Evolutionary conservation across 2,329 filamentous ascomycete genomes (phyloP), one percentile per base, ranked within the genome.

Genomic region (Sporothrix curviconia): DNA sequence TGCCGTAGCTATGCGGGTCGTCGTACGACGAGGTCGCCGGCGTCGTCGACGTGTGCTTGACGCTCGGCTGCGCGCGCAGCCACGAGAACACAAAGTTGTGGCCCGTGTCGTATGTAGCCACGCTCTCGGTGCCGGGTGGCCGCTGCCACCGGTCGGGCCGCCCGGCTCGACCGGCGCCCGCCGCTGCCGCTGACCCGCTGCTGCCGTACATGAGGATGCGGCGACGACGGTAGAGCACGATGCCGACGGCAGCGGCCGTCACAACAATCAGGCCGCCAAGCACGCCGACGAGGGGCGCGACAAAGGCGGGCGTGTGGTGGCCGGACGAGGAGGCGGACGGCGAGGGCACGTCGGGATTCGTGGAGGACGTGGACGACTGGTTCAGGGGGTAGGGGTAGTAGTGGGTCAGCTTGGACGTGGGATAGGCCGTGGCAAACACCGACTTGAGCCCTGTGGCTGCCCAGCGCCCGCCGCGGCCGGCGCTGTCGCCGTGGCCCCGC

Each of bases 401-500:
- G 0, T 73, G 78, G 6, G 70, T 73, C 43, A 88, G 79, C 63
- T 81, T 85, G 4, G 73, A 70, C 7, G 73, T 77, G 4, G 79
- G 71, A 63, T 89, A 89, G 4, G 71, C 62, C 0, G 72, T 76
- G 0, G 68, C 70, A 59, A 89, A 88, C 17, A 88, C 68, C 4
- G 66, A 67, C 0, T 66, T 72, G 1, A 89, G 76, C 2, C 60
- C 74, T 59, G 65, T 65, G 55, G 70, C 74, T 51, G 72, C 74
- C 79, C 83, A 88, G 28, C 76, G 51, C 57, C 76, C 0, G 78
- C 79, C 15, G 82, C 78, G 5, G 77, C 74, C 1, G 89, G 89
- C 0, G 77, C 75, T 0, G 82, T 89, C 42, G 82, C 72, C 0
- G 85, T 92, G n/a, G 89, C 89, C 12, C 83, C 82, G 7, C 89